These are phyloP conservation scores for Saccharomycopsis schoenii DNA, from an alignment of 805 yeast genomes.

Conservation along the genomic window DNA sequence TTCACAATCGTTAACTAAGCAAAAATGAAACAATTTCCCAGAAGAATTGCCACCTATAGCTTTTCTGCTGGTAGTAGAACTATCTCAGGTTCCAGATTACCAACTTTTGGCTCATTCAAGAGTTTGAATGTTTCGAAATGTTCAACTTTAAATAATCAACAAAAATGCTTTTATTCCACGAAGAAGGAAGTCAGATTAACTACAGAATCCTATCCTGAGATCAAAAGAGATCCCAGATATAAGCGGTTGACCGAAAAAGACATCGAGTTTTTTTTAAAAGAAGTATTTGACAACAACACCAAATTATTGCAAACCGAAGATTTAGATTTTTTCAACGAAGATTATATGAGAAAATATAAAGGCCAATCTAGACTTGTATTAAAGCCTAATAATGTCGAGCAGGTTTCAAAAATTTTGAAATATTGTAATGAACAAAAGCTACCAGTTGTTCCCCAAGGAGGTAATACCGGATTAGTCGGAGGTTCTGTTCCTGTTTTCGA, in stretches of 20 bases:
- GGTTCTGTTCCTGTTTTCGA: slow-evolving; percentile 91
- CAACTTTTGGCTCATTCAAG: background rate
- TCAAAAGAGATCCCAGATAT: slow-evolving; percentile 41
- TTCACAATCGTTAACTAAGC: background rate
- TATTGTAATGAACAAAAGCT: slow-evolving; percentile 69
- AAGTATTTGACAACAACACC: slow-evolving; percentile 42
- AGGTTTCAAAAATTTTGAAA: slow-evolving; percentile 64
- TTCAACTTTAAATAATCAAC: background rate
- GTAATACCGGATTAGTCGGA: slow-evolving; percentile 93
- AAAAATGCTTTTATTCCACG: background rate
- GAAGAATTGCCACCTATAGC: background rate
- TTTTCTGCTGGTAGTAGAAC: background rate
- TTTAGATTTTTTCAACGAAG: slow-evolving; percentile 68
- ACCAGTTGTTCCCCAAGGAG: slow-evolving; percentile 95
- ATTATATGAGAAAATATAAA: slow-evolving; percentile 87
- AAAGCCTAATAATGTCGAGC: slow-evolving; percentile 73
- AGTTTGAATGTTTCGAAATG: background rate
- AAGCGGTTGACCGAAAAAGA: slow-evolving; percentile 47
- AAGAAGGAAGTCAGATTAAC: slow-evolving; percentile 40
- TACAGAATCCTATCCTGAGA: slow-evolving; percentile 55
- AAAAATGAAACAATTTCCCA: background rate
- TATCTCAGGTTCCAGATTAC: background rate
- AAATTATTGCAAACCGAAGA: slow-evolving; percentile 45
- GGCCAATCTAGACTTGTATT: slow-evolving; percentile 80
- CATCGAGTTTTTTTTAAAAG: slow-evolving; percentile 45